Base-by-base conservation (phyloP, 192 early-diverging fungal species). In the Coemansia biformis region DNA sequence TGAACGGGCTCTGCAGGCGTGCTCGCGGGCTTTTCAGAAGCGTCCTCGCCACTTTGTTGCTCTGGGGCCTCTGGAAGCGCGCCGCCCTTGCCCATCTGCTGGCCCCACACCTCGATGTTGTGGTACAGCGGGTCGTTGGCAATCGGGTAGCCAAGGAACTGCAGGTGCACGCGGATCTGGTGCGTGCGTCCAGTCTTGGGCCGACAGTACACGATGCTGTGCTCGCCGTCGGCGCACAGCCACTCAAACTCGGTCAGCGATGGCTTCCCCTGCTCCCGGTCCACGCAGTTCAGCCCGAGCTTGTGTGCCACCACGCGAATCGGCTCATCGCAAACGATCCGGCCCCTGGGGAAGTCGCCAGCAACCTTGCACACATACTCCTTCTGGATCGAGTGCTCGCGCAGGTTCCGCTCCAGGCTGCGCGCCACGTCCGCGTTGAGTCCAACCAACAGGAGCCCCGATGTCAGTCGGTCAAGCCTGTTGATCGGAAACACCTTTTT, bases 141-240 rank as follows among this genome's bases (percentile, higher is more conserved):
- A 44, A 98, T 96, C 1, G 93, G 92, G 43, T 81, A 79, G 5
- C 96, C 96, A 0, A 98, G 78, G 54, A 82, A 93, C 69, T 92
- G 89, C 24, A 98, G 59, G 53, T 98, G 96, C 35, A 98, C 93
- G 26, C 96, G 83, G 50, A 98, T 96, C 71, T 98, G 96, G 48
- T 98, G 96, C 11, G 93, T 96, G 23, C 96, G 74, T 2, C 96
- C 96, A 0, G 93, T 96, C 14, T 89, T 57, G 1, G 96, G 96
- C 35, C 80, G 66, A 49, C 88, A 89, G 48, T 78, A 63, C 9
- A 97, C 86, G 4, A 94, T 77, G 28, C 87, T 89, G 3, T 86
- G 80, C 1, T 43, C 36, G 0, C 83, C 80, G 54, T 91, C 89
- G 46, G 73, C 79, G 19, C 52, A 57, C 6, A 88, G 54, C 8